Percentiles rank a stretch among this genome's conserved stretches.
These are phyloP conservation scores for Elongisporangium senticosum DNA, from an alignment of 352 stramenopile species.

Conservation along the genomic window DNA sequence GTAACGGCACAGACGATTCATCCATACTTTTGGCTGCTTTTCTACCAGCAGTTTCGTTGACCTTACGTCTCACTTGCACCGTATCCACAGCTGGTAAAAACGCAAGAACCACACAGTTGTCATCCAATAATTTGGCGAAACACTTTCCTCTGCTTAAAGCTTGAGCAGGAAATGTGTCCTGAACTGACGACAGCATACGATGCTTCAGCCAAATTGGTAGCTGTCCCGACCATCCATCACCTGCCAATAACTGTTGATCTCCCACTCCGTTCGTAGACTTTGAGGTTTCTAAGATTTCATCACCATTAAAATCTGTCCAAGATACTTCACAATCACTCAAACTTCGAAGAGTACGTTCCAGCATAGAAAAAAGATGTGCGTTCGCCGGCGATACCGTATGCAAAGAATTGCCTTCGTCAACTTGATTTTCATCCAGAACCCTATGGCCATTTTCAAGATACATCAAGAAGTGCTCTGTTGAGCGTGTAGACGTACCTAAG, in stretches of 20 bases:
- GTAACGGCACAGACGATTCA: slow-evolving; percentile 1
- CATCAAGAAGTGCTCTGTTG: slow-evolving; percentile 82
- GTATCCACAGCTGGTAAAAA: slow-evolving; percentile 72
- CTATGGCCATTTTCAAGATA: slow-evolving; percentile 53
- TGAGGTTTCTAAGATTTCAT: slow-evolving; percentile 17
- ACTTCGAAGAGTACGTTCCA: slow-evolving; percentile 65
- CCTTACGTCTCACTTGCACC: slow-evolving; percentile 39
- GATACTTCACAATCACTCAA: slow-evolving; percentile 82
- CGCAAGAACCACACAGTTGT: slow-evolving; percentile 65
- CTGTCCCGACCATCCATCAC: slow-evolving; percentile 35
- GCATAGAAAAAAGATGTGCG: slow-evolving; percentile 82
- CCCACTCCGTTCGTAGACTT: slow-evolving; percentile 11
- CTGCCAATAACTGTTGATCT: slow-evolving; percentile 35
- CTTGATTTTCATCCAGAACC: slow-evolving; percentile 5
- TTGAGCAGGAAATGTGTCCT: slow-evolving; percentile 24
- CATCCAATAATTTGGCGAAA: slow-evolving; percentile 76
- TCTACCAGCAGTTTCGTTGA: slow-evolving; percentile 1
- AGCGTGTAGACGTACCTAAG: slow-evolving; percentile 53
- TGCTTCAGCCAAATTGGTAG: slow-evolving; percentile 74
- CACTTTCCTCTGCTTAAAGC: slow-evolving; percentile 73
- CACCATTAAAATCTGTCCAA: slow-evolving; percentile 74
- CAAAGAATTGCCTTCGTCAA: slow-evolving; percentile 1
- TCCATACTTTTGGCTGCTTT: slow-evolving; percentile 2
- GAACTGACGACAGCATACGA: slow-evolving; percentile 33
- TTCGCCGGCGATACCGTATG: slow-evolving; percentile 56